Evolutionary conservation across 352 stramenopile genomes (phyloP).

Genomic region (Phytophthora boehmeriae): DNA sequence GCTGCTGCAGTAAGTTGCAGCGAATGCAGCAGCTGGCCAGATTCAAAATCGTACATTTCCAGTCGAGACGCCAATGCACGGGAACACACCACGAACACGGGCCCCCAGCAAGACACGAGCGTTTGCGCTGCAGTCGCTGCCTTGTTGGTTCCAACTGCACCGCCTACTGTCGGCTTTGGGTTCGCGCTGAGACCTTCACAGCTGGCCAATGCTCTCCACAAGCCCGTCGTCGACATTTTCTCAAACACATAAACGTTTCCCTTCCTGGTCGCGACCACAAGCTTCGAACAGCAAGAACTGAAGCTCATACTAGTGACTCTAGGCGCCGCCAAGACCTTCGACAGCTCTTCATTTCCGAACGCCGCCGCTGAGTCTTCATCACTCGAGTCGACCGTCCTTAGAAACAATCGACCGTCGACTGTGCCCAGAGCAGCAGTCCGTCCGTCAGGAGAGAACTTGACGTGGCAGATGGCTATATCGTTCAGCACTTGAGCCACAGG

Average conservation of each 20-base stretch:
- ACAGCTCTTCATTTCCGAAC: slow-evolving; percentile 36
- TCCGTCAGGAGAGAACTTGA: slow-evolving; percentile 46
- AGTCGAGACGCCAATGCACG: slow-evolving; percentile 35
- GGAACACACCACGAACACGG: slow-evolving; percentile 53
- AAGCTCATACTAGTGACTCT: slow-evolving; percentile 66
- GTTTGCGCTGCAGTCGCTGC: slow-evolving; percentile 45
- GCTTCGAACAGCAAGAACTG: slow-evolving; percentile 26
- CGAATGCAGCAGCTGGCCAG: slow-evolving; percentile 49
- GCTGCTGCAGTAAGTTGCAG: slow-evolving; percentile 30
- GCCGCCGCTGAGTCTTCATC: slow-evolving; percentile 1
- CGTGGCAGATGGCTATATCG: slow-evolving; percentile 43
- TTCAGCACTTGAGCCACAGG: slow-evolving; percentile 25
- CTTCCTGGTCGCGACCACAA: slow-evolving; percentile 61
- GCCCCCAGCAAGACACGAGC: slow-evolving; percentile 56
- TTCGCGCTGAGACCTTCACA: slow-evolving; percentile 43
- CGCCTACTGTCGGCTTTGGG: slow-evolving; percentile 39
- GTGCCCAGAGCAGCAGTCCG: slow-evolving; percentile 43
- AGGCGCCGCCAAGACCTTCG: slow-evolving; percentile 49
- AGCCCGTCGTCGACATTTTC: not conserved
- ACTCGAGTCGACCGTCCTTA: slow-evolving; percentile 29
- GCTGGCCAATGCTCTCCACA: slow-evolving; percentile 36
- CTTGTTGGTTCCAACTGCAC: slow-evolving; percentile 13
- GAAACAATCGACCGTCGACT: slow-evolving; percentile 58
- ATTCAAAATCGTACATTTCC: slow-evolving; percentile 57
- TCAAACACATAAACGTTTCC: slow-evolving; percentile 67